Conservation (phyloP, 495 filamentous ascomycete species). For the Podospora comata region DNA sequence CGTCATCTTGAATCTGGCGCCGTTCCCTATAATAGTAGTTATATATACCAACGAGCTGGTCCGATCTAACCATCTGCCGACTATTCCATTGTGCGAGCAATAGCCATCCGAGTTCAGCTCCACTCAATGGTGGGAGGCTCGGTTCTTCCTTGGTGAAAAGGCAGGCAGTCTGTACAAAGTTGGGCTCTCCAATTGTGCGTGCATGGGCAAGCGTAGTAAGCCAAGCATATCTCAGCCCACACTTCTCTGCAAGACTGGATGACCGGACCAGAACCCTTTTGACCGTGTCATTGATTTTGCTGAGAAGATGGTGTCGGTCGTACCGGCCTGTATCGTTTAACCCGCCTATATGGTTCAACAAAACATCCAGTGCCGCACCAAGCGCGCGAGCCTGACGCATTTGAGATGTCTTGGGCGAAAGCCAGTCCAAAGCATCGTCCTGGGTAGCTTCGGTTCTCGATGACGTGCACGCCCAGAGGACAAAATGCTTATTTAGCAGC, state of each 20-base stretch:
- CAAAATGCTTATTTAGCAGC: background rate
- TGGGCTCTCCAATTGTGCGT: conserved; percentile 19
- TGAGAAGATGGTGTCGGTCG: background rate
- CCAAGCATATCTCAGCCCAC: conserved; percentile 26
- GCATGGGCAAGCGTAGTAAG: conserved; percentile 30
- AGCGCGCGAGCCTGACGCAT: background rate
- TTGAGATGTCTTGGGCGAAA: background rate
- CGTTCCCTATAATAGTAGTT: background rate
- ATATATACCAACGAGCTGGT: background rate
- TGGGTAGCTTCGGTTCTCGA: background rate
- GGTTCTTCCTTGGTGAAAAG: conserved; percentile 9
- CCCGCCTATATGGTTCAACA: background rate
- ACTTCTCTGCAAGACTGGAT: background rate
- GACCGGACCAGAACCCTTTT: background rate
- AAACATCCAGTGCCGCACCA: background rate
- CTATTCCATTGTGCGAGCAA: conserved; percentile 31
- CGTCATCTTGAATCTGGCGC: background rate
- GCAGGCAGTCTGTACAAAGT: conserved; percentile 18
- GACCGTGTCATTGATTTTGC: background rate
- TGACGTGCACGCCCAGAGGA: background rate
- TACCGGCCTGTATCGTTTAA: no score
- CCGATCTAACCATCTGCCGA: conserved; percentile 20
- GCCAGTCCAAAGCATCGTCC: conserved; percentile 2
- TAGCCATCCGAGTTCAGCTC: conserved; percentile 27
- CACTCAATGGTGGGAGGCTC: conserved; percentile 12